Conservation (phyloP, 371 early-diverging fungal genomes). For the Mortierella sp. region DNA sequence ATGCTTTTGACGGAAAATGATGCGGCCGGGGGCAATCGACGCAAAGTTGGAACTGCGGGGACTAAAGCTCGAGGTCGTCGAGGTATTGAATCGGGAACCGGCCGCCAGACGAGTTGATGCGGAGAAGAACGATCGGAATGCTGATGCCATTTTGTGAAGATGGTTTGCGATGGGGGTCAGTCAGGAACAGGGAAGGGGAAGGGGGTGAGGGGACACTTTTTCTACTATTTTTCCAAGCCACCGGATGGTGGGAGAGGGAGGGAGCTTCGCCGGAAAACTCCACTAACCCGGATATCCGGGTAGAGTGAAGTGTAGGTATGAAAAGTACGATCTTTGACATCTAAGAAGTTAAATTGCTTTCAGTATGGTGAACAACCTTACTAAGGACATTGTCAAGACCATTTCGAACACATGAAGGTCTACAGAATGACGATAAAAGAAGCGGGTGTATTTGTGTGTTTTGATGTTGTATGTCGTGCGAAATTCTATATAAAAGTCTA, state of each 20-base stretch:
- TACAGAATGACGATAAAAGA: too few relatives aligned
- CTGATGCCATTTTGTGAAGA: constrained; percentile 24
- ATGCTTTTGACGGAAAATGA: constrained; percentile 40
- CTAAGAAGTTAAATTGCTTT: too few relatives aligned
- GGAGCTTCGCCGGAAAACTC: constrained; percentile 11
- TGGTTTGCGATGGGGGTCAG: not conserved
- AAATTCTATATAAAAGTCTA: too few relatives aligned
- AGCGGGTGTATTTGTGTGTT: constrained; percentile 25
- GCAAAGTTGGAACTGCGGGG: constrained; percentile 20
- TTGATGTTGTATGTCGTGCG: constrained; percentile 71
- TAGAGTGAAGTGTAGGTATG: not conserved
- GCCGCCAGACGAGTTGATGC: constrained; percentile 16
- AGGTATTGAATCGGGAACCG: not conserved
- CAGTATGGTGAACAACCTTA: too few relatives aligned
- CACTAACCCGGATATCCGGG: not conserved
- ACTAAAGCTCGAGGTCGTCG: not conserved
- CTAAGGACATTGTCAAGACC: too few relatives aligned
- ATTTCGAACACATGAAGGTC: too few relatives aligned
- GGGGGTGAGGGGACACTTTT: too few relatives aligned
- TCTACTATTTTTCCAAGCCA: constrained; percentile 5
- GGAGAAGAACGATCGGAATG: constrained; percentile 42
- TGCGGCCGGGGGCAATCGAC: constrained; percentile 22
- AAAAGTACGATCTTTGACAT: too few relatives aligned
- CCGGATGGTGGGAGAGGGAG: not conserved
- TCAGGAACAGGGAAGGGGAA: not conserved